Percentiles rank a stretch among this genome's conserved stretches.
Evolutionary conservation across 148 eudicot genomes (phyloP).

Genomic region (Bassia scoparia): DNA sequence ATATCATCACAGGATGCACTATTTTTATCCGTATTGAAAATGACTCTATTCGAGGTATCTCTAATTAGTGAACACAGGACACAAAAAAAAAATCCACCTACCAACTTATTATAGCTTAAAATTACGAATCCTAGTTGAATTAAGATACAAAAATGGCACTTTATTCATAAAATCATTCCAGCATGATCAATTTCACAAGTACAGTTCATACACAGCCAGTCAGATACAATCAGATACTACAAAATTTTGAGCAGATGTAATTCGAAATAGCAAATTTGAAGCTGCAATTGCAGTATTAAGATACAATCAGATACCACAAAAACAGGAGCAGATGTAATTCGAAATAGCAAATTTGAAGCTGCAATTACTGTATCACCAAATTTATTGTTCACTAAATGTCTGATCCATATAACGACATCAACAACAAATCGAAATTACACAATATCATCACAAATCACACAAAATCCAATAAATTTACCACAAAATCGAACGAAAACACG

Average conservation of each 20-base stretch:
- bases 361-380: neutral
- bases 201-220: neutral
- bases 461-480: slow-evolving; percentile 1
- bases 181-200: neutral
- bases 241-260: neutral
- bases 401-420: slow-evolving; percentile 16
- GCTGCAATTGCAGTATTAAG: slow-evolving; percentile 4
- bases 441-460: slow-evolving; percentile 4
- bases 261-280: neutral
- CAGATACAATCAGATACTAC: neutral
- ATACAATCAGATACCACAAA: slow-evolving; percentile 1
- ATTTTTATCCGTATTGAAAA: neutral
- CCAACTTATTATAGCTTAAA: neutral
- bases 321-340: neutral
- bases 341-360: neutral
- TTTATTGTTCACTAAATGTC: slow-evolving; percentile 2
- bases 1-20: neutral
- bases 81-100: neutral
- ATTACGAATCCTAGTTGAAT: neutral
- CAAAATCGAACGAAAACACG: neutral
- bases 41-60: neutral
- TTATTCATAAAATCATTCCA: no score
- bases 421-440: slow-evolving; percentile 8
- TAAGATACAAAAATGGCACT: neutral
- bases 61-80: neutral